Base-by-base conservation (phyloP, 495 filamentous ascomycete genomes). In the Lepraria neglecta region DNA sequence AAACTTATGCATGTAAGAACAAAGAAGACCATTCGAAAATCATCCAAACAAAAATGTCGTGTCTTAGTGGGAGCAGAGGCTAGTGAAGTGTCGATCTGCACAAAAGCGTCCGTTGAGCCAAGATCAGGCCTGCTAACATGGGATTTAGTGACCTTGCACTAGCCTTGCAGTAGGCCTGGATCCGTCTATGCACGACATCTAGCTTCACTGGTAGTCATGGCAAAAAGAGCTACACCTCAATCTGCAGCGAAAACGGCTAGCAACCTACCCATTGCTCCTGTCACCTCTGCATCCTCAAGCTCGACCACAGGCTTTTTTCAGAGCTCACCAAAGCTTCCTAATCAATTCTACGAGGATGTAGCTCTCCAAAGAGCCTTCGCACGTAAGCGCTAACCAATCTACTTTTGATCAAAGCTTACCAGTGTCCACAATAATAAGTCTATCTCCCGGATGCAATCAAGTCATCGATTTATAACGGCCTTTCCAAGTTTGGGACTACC, bases 251-350 rank as follows among this genome's bases (percentile, higher is more conserved):
- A 52, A 24, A 52, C 48, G 48, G 31, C 48, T 52, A 10, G 28
- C 28, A 14, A 30, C 27, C n/a, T 52, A 31, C 48, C 48, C 6
- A 17, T 31, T 31, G n/a, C 53, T 31, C 35, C 17, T 38, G 19
- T 56, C 19, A 40, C 33, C 12, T 15, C 45, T 27, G 17, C 33
- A 24, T 30, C 47, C 21, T 64, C 60, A 38, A 52, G 6, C 53
- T 69, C 35, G 59, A 75, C 66, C 9, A 30, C 45, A 38, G 58
- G 58, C 58, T 51, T 38, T 30, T 50, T 51, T 43, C 58, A 59
- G 31, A 51, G 1, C 28, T 28, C 45, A 52, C 58, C 58, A 17
- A 59, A 48, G 19, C 24, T 59, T 21, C 44, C 35, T 17, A 51
- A 59, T 10, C 44, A 59, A 51, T 59, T 51, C 58, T 59, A 35